Conservation (phyloP, 257 asterid species). For the Fraxinus excelsior region DNA sequence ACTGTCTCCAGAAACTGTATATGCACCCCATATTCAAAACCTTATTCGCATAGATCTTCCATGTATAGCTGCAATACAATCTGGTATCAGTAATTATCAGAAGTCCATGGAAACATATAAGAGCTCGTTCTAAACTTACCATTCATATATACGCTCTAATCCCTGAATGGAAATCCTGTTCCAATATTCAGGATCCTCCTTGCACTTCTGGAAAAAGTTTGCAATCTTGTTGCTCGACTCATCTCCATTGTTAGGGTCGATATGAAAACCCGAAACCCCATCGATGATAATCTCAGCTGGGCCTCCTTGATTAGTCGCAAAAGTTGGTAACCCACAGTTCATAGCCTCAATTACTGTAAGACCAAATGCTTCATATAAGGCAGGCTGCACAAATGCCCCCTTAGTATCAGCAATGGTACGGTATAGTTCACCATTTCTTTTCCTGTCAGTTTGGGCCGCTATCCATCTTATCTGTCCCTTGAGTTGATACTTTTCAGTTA, state of each 20-base stretch:
- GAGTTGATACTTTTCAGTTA: slow-evolving; percentile 68
- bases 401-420: slow-evolving; percentile 79
- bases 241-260: slow-evolving; percentile 79
- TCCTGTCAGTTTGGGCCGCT: slow-evolving; percentile 78
- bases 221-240: slow-evolving; percentile 82
- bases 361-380: slow-evolving; percentile 87
- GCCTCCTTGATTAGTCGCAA: slow-evolving; percentile 94
- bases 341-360: slow-evolving; percentile 88
- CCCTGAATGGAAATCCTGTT: slow-evolving; percentile 64
- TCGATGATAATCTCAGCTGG: slow-evolving; percentile 94
- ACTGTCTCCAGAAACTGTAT: slow-evolving; percentile 78
- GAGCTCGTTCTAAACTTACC: slow-evolving; percentile 40
- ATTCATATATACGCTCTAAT: slow-evolving; percentile 72
- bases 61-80: slow-evolving; percentile 67
- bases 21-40: slow-evolving; percentile 80
- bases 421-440: slow-evolving; percentile 74
- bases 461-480: slow-evolving; percentile 91
- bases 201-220: slow-evolving; percentile 70
- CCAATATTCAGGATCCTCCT: slow-evolving; percentile 71
- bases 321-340: slow-evolving; percentile 93
- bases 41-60: slow-evolving; percentile 90
- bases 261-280: slow-evolving; percentile 78
- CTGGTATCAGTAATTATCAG: not conserved
- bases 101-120: not conserved
- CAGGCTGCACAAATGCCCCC: slow-evolving; percentile 94